Conservation (phyloP, 2,329 filamentous ascomycete species). For the Aulographum hederae region DNA sequence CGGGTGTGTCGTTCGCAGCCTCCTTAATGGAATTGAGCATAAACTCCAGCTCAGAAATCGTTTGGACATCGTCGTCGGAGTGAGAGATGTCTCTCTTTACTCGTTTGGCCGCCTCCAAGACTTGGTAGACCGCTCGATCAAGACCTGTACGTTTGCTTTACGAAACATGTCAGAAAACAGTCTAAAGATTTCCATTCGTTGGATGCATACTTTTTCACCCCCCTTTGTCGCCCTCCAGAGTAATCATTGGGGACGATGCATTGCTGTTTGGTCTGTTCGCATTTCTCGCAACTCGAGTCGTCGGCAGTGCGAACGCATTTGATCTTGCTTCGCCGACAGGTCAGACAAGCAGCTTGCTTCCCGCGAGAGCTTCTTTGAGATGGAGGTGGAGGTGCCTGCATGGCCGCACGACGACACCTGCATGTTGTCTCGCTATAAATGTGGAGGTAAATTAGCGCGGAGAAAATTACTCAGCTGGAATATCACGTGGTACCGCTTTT, state of each 20-base stretch:
- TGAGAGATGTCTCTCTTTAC: constrained; percentile 2
- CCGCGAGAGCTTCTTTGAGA: too few relatives aligned
- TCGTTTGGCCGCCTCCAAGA: constrained; percentile 42
- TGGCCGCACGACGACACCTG: too few relatives aligned
- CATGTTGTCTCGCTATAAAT: too few relatives aligned
- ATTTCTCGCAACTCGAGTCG: constrained; percentile 40
- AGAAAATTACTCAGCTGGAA: too few relatives aligned
- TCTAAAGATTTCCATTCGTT: background rate
- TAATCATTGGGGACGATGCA: constrained; percentile 58
- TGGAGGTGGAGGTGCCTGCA: too few relatives aligned
- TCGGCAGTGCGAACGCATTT: constrained; percentile 41
- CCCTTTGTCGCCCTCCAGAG: constrained; percentile 54
- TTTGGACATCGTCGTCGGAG: constrained; percentile 7
- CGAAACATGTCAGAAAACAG: constrained; percentile 6
- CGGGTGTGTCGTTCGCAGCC: constrained; percentile 1
- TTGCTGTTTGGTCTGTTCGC: constrained; percentile 36
- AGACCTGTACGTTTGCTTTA: constrained; percentile 53
- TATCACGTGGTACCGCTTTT: too few relatives aligned
- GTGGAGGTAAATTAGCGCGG: too few relatives aligned
- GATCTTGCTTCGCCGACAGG: constrained; percentile 49
- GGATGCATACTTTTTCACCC: constrained; percentile 44
- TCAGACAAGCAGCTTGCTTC: constrained; percentile 38
- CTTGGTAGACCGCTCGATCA: constrained; percentile 56
- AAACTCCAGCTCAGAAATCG: constrained; percentile 8
- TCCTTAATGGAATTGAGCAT: background rate